Conservation (phyloP, 805 yeast species). For the Tetrapisispora taiwanensis region DNA sequence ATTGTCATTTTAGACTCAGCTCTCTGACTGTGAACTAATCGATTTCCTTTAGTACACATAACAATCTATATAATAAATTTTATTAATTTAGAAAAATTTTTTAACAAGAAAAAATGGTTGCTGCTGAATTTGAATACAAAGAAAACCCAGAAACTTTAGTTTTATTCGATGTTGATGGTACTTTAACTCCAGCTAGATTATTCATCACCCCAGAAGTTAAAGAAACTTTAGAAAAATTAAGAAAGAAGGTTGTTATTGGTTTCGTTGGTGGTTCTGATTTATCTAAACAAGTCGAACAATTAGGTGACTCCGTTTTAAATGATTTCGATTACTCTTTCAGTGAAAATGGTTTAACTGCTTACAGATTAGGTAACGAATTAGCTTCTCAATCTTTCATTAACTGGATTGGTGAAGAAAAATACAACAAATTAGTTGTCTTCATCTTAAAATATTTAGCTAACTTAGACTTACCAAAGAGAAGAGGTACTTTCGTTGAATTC, state of each 20-base stretch:
- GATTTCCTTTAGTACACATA: background rate
- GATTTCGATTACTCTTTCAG: constrained; percentile 93
- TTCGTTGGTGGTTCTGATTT: constrained; percentile 97
- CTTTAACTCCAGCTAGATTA: constrained; percentile 95
- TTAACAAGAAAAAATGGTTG: constrained; percentile 4
- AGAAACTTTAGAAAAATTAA: constrained; percentile 56
- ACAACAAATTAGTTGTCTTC: constrained; percentile 80
- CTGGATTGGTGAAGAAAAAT: constrained; percentile 93
- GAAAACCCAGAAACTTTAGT: constrained; percentile 81
- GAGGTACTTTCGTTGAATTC: constrained; percentile 98
- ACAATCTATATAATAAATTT: background rate
- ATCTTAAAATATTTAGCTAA: constrained; percentile 75
- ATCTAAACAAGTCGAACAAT: constrained; percentile 89
- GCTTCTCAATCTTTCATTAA: constrained; percentile 89
- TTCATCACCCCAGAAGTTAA: constrained; percentile 67
- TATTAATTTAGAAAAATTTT: background rate
- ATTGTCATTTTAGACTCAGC: background rate
- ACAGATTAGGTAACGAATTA: constrained; percentile 77
- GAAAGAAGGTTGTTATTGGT: constrained; percentile 90
- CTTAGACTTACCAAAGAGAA: constrained; percentile 87
- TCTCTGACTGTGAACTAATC: constrained; percentile 1
- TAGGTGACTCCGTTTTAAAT: constrained; percentile 65
- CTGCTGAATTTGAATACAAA: constrained; percentile 51
- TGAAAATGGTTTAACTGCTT: constrained; percentile 97
- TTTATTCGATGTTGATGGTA: constrained; percentile 96